Percentiles rank a stretch among this genome's conserved stretches.
Conservation (phyloP, 345 rosid genomes). For the Linum trigynum region DNA sequence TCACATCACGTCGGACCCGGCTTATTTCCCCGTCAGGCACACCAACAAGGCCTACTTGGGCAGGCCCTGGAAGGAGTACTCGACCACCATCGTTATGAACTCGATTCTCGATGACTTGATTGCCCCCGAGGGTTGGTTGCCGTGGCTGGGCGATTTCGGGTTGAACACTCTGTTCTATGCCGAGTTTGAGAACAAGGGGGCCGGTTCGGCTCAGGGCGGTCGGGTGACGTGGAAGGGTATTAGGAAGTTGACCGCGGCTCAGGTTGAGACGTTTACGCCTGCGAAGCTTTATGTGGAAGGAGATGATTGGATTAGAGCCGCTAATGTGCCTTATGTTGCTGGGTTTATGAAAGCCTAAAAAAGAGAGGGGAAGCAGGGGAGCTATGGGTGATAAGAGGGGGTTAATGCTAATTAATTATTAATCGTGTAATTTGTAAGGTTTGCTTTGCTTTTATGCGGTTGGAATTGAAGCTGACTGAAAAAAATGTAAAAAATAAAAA, state of each 20-base stretch:
- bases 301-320: slow-evolving; percentile 33
- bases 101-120: slow-evolving; percentile 43
- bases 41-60: slow-evolving; percentile 52
- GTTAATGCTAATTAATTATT: no score
- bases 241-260: slow-evolving; percentile 19
- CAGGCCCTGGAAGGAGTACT: slow-evolving; percentile 55
- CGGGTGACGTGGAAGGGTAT: slow-evolving; percentile 58
- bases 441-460: no score
- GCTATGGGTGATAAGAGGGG: no score
- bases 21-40: slow-evolving; percentile 26
- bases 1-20: slow-evolving; percentile 35
- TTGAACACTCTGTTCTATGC: slow-evolving; percentile 48
- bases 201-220: slow-evolving; percentile 33
- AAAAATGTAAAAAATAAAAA: no score
- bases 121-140: slow-evolving; percentile 55
- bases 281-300: slow-evolving; percentile 28
- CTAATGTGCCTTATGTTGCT: slow-evolving; percentile 45
- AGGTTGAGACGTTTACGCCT: slow-evolving; percentile 26
- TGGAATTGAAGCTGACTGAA: no score
- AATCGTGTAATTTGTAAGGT: no score
- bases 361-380: no score
- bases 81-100: slow-evolving; percentile 53
- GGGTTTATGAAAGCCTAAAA: slow-evolving; percentile 12
- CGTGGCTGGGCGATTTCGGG: slow-evolving; percentile 38
- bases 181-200: slow-evolving; percentile 50